Conservation (phyloP, 352 stramenopile genomes). For the Phytophthora pisi region DNA sequence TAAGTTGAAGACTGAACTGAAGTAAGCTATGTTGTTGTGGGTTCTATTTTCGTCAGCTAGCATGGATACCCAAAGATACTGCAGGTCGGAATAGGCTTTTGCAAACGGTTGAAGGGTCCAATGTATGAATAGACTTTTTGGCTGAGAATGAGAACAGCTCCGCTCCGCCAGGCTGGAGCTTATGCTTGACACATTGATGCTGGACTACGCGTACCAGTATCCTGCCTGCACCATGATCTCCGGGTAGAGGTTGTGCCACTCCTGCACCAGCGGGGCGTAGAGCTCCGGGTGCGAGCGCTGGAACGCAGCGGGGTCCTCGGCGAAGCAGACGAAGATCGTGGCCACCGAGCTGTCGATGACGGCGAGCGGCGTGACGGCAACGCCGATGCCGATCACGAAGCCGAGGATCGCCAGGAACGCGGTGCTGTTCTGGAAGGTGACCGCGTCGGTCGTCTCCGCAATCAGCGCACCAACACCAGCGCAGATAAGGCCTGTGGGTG, state of each 20-base stretch:
- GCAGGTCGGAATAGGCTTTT: not conserved
- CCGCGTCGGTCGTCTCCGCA: constrained; percentile 51
- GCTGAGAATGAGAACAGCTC: constrained; percentile 5
- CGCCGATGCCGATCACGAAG: constrained; percentile 87
- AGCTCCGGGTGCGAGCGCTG: constrained; percentile 79
- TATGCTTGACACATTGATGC: not conserved
- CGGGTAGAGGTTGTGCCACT: constrained; percentile 90
- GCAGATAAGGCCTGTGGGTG: constrained; percentile 68
- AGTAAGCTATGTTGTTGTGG: constrained; percentile 8
- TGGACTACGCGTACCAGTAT: constrained; percentile 73
- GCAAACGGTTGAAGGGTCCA: not conserved
- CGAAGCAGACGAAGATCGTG: constrained; percentile 97
- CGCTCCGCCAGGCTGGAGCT: not conserved
- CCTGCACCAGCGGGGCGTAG: constrained; percentile 81
- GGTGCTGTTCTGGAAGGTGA: constrained; percentile 75
- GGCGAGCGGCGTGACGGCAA: constrained; percentile 90
- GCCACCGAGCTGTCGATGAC: constrained; percentile 95
- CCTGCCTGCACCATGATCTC: constrained; percentile 89
- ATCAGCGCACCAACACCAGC: constrained; percentile 61
- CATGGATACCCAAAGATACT: constrained; percentile 5
- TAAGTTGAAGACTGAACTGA: constrained; percentile 21
- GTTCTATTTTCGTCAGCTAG: constrained; percentile 3
- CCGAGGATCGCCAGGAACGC: constrained; percentile 82
- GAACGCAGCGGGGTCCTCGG: constrained; percentile 89
- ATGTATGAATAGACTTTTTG: not conserved